Evolutionary conservation across 2,329 filamentous ascomycete species (phyloP), one percentile per base, ranked within the genome.

Genomic region (Emergomyces orientalis): DNA sequence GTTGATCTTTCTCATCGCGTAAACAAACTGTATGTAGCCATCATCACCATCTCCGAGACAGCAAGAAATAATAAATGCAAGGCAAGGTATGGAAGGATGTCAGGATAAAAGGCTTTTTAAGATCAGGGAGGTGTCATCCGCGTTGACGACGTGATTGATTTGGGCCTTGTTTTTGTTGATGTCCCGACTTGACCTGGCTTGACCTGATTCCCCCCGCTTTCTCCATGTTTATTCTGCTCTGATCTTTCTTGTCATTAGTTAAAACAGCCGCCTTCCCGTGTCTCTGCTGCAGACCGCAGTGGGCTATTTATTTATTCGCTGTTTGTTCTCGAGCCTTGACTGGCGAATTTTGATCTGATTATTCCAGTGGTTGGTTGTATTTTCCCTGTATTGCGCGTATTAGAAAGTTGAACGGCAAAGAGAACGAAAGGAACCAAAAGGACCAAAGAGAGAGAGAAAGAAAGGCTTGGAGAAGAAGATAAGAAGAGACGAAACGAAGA

Each of bases 131-230:
- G 52, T 19, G 52, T 39, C 52, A 56, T 56, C 52, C 19, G 52
- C 30, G 52, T 22, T 22, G 52, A 25, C 52, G 52, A 56, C 52
- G 52, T 56, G 52, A 56, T 56, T 56, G 52, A 39, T 39, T 56
- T 13, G 52, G 52, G n/a, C 32, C 30, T 25, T 56, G 14, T 32
- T 34, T 34, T 32, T 19, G 7, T 54, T 34, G 9, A 9, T 34
- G 5, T 32, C 25, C 19, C 19, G 27, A n/a, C 13, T 39, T 55
- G 27, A n/a, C 14, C n/a, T 37, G 30, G 14, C n/a, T 19, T 32
- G 7, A 8, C 9, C 14, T 49, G 17, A 43, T 43, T 52, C 4
- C 49, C 4, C 13, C 9, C 47, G 1, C 47, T 30, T 27, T 9
- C 9, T 51, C n/a, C n/a, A 5, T 9, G 22, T 51, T 22, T 51